Evolutionary conservation across 208 protist species (phyloP), one percentile per base, ranked within the genome.

Genomic region (Blastocrithidia nonstop): DNA sequence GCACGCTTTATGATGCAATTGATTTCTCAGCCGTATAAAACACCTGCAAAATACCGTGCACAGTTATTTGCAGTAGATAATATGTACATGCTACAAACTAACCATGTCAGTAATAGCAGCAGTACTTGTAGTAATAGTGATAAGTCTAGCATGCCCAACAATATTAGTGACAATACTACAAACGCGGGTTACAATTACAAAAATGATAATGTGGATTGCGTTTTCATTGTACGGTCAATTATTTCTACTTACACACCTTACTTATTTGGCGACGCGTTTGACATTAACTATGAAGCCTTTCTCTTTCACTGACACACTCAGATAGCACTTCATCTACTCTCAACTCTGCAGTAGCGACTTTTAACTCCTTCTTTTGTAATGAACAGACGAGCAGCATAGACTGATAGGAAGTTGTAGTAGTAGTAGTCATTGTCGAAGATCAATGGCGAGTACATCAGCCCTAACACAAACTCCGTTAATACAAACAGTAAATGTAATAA

Each of bases 291-390:
- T 35, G 82, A 91, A 51, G 37, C 76, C 15, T 87, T 81, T 45
- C 61, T 88, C 16, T 71, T 88, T 41, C 82, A 91, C 55, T 88
- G 74, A 74, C 78, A 63, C 43, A 63, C 46, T 32, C 82, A 91
- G 50, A 61, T 87, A 6, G 69, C 75, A 16, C 58, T 91, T 35
- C 70, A 91, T 50, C 58, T 79, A 24, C 27, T 91, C 23, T 56
- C 69, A 8, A 57, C 80, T 24, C 87, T 88, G 33, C 82, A 91
- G 44, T 77, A 91, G 59, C 58, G 62, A 22, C 61, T 91, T 1
- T 54, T 91, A 37, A 44, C 66, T 16, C 70, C 81, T 28, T 78
- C 67, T 33, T 70, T 72, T 47, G 57, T 74, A 37, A 41, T 76
- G 27, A 91, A 91, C 66, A 57, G 54, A 20, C 55, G 61, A 4